Evolutionary conservation across 2,329 filamentous ascomycete species (phyloP), one percentile per base, ranked within the genome.

Genomic region (Alternaria sp.): DNA sequence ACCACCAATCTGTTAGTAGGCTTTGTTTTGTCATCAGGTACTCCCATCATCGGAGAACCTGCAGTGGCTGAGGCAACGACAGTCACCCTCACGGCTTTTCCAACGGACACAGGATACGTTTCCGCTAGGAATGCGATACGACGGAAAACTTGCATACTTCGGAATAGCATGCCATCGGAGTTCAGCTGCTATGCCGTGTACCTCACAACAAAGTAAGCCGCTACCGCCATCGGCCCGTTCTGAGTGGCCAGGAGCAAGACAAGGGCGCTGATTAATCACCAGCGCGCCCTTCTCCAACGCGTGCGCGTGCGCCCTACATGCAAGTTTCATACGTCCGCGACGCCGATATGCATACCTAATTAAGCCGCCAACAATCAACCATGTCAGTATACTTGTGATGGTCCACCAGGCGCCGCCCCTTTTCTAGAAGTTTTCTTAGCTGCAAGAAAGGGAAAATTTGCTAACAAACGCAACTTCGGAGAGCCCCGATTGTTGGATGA

Each of bases 281-380:
- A 21, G 60, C 68, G 60, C 68, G 67, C 71, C 68, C 65, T 73
- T 71, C 63, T 26, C 17, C 23, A 32, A 23, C 17, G 51, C n/a
- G 36, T 47, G 40, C 50, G 19, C 47, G 30, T 49, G 43, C 69
- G 68, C 68, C 66, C 67, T 70, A 69, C 51, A 32, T 56, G 17
- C 43, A 26, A 57, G 17, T 51, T 13, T 58, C 10, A 49, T 28
- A 52, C 49, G 55, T 50, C 36, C 47, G 28, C 25, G 13, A 49
- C 19, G 53, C 53, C 23, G 52, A 57, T 46, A 26, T 62, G 63
- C 55, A 46, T 59, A 49, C 52, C 53, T 45, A 52, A 43, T 55
- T 28, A 36, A 66, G 57, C 51, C 21, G 55, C 25, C 23, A 19
- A 21, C 17, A 40, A 0, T 17, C 32, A 12, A 25, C 26, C 17